These are phyloP conservation scores for Pisolithus thermaeus DNA, from an alignment of 1,284 basidiomycete genomes.

Conservation along the genomic window DNA sequence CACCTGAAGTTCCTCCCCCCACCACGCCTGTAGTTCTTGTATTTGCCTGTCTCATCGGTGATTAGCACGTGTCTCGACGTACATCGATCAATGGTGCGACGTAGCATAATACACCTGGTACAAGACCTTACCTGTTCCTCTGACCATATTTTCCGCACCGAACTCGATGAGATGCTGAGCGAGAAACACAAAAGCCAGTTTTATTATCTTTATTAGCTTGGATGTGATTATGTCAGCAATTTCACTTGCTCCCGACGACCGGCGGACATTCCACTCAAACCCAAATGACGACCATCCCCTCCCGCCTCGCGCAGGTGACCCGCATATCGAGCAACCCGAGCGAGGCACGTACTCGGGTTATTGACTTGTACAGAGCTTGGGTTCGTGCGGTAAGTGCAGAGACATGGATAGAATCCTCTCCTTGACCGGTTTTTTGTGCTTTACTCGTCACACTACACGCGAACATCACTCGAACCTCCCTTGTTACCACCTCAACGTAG, in stretches of 20 bases:
- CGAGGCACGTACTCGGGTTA: conserved; percentile 68
- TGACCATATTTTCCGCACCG: conserved; percentile 41
- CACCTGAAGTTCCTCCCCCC: conserved; percentile 80
- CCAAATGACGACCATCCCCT: conserved; percentile 83
- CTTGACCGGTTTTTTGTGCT: neutral
- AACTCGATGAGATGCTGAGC: neutral
- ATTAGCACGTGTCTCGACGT: neutral
- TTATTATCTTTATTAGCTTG: neutral
- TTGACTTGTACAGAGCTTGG: conserved; percentile 89
- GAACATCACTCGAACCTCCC: conserved; percentile 5
- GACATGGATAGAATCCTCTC: conserved; percentile 11
- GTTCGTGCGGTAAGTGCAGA: conserved; percentile 70
- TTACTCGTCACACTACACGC: neutral
- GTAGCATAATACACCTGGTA: neutral
- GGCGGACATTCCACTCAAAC: neutral
- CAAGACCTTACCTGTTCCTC: conserved; percentile 43
- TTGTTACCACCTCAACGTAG: conserved; percentile 35
- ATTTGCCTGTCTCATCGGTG: conserved; percentile 50
- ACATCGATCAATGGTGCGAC: neutral
- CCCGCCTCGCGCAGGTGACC: conserved; percentile 77
- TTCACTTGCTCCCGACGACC: neutral
- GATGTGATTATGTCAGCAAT: neutral
- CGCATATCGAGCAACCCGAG: conserved; percentile 51
- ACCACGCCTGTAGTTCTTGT: conserved; percentile 76
- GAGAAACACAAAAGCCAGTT: neutral